Evolutionary conservation across 2,329 filamentous ascomycete genomes (phyloP).

Genomic region (Fusarium globosum): DNA sequence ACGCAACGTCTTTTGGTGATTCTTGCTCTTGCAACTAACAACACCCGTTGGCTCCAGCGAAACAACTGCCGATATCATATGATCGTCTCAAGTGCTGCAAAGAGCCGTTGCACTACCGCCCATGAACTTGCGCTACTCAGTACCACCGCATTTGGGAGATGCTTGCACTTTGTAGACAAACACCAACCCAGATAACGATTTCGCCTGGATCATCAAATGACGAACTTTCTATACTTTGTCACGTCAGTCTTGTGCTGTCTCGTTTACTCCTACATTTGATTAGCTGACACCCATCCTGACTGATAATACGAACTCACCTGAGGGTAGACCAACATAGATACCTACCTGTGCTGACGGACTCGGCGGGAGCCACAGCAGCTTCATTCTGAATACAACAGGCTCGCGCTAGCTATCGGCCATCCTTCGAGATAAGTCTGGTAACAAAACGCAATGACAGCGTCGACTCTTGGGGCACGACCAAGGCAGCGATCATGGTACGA

Average conservation of each 20-base stretch:
- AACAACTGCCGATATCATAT: not conserved
- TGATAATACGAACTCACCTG: not conserved
- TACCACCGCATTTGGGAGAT: not conserved
- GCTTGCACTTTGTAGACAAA: not conserved
- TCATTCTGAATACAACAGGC: not conserved
- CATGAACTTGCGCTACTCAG: not conserved
- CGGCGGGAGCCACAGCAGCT: not conserved
- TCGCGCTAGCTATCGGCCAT: accelerated
- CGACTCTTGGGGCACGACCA: not conserved
- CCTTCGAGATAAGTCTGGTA: accelerated
- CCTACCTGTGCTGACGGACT: not conserved
- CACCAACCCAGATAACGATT: not conserved
- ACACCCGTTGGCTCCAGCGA: not conserved
- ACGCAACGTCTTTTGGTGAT: not conserved
- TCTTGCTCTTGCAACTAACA: not conserved
- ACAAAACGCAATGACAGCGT: not conserved
- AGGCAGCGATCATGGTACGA: not conserved
- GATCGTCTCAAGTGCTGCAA: not conserved
- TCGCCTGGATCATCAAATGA: not conserved
- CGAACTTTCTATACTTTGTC: too few species aligned
- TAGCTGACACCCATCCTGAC: not conserved
- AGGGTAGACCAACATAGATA: too few species aligned
- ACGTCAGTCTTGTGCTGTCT: not conserved
- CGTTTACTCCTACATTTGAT: not conserved
- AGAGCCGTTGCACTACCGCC: not conserved